Conservation (phyloP, 202 grass and related monocot genomes). For the Eragrostis tef region DNA sequence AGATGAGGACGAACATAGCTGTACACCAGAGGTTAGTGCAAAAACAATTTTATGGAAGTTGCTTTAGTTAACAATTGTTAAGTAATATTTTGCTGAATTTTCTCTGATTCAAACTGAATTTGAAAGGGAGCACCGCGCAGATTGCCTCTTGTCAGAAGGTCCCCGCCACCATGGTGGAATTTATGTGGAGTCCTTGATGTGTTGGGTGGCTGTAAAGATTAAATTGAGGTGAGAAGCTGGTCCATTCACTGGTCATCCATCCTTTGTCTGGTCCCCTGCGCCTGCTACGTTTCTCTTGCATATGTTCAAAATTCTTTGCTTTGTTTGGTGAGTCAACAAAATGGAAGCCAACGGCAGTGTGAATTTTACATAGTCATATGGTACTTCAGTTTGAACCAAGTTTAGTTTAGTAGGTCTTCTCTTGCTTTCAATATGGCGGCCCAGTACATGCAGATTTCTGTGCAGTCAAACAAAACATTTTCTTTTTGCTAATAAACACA, state of each 20-base stretch:
- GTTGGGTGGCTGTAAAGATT: conserved; percentile 44
- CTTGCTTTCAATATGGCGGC: no score
- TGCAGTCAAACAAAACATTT: no score
- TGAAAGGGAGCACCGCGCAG: conserved; percentile 29
- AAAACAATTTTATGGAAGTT: background rate
- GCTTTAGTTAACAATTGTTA: background rate
- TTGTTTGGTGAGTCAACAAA: background rate
- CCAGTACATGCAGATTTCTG: no score
- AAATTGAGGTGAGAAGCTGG: conserved; percentile 41
- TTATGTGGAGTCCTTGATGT: conserved; percentile 59
- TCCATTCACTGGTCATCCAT: background rate
- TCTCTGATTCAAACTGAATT: conserved; percentile 25
- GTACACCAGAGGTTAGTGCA: conserved; percentile 24
- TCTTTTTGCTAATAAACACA: no score
- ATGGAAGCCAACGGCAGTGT: no score
- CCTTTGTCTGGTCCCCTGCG: conserved; percentile 7
- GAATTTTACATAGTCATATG: background rate
- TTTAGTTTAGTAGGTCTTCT: background rate
- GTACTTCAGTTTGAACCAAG: background rate
- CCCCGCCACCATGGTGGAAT: conserved; percentile 56
- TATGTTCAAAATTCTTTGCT: background rate
- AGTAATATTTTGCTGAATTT: conserved; percentile 17
- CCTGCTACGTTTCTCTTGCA: background rate
- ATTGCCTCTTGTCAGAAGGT: conserved; percentile 32
- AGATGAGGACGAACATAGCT: background rate